phyloP scores from a whole-genome alignment of 257 asterid genomes.

The Avicennia marina region DNA sequence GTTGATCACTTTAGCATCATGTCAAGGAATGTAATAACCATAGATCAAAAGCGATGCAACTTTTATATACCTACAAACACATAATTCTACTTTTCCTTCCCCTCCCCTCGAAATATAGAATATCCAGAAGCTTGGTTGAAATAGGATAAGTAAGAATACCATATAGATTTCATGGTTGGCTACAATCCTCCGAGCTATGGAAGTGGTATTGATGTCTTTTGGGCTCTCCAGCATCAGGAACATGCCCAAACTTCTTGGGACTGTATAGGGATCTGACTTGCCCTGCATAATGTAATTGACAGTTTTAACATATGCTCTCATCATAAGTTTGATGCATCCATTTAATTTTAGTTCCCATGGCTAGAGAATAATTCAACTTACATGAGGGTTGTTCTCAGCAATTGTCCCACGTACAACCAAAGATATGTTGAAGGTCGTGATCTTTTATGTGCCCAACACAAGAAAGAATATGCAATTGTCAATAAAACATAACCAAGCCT shows the following conservation, averaged over 20 bases:
- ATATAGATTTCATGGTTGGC: slow-evolving; percentile 75
- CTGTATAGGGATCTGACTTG: slow-evolving; percentile 57
- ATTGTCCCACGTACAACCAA: slow-evolving; percentile 80
- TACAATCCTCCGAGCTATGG: slow-evolving; percentile 72
- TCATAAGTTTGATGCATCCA: background rate
- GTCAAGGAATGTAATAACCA: no score
- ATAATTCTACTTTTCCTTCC: background rate
- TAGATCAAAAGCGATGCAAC: no score
- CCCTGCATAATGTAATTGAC: slow-evolving; percentile 42
- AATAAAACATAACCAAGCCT: slow-evolving; percentile 9
- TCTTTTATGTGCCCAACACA: slow-evolving; percentile 23
- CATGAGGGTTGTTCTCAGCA: slow-evolving; percentile 62
- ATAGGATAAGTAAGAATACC: slow-evolving; percentile 36
- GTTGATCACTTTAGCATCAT: no score
- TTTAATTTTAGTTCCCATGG: background rate
- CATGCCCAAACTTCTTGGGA: slow-evolving; percentile 76
- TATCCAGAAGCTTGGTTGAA: background rate
- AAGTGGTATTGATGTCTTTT: slow-evolving; percentile 66
- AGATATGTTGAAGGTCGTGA: slow-evolving; percentile 73
- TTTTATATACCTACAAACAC: no score
- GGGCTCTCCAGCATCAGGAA: slow-evolving; percentile 76
- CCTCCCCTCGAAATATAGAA: background rate
- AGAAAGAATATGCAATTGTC: slow-evolving; percentile 5
- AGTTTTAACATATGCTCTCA: slow-evolving; percentile 13
- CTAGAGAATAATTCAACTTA: slow-evolving; percentile 31